Conservation (phyloP, 345 rosid genomes). For the Excoecaria agallocha region DNA sequence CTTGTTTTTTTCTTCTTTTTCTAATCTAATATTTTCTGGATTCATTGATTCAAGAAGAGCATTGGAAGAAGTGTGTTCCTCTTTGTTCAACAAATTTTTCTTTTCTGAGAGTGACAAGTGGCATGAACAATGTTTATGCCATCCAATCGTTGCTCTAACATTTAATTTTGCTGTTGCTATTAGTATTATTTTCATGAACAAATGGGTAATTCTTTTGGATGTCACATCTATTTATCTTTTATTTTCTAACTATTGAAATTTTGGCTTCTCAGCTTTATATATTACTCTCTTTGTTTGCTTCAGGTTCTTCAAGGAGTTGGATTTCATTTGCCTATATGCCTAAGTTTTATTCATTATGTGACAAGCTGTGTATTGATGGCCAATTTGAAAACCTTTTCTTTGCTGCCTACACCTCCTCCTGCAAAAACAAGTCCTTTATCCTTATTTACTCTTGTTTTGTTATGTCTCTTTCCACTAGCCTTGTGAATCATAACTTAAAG, state of each 20-base stretch:
- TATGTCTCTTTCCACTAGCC: conserved; percentile 91
- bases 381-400: conserved; percentile 57
- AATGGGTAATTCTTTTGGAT: conserved; percentile 51
- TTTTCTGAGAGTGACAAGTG: conserved; percentile 58
- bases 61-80: conserved; percentile 66
- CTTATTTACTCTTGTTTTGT: conserved; percentile 71
- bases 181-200: conserved; percentile 77
- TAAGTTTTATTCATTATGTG: conserved; percentile 79
- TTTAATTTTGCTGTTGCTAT: conserved; percentile 80
- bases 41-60: conserved; percentile 50
- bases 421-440: conserved; percentile 56
- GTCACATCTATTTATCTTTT: background rate
- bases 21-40: background rate
- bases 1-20: background rate
- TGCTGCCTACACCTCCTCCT: conserved; percentile 75
- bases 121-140: conserved; percentile 58
- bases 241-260: background rate
- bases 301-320: conserved; percentile 89
- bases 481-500: conserved; percentile 95
- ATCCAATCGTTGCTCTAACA: conserved; percentile 66
- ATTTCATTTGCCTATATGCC: conserved; percentile 82
- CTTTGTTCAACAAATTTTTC: conserved; percentile 60
- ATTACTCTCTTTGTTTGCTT: background rate
- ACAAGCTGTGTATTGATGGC: conserved; percentile 84
- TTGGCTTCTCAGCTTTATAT: background rate